Conservation (phyloP, 1,284 basidiomycete species). For the Puccinia novopanici region DNA sequence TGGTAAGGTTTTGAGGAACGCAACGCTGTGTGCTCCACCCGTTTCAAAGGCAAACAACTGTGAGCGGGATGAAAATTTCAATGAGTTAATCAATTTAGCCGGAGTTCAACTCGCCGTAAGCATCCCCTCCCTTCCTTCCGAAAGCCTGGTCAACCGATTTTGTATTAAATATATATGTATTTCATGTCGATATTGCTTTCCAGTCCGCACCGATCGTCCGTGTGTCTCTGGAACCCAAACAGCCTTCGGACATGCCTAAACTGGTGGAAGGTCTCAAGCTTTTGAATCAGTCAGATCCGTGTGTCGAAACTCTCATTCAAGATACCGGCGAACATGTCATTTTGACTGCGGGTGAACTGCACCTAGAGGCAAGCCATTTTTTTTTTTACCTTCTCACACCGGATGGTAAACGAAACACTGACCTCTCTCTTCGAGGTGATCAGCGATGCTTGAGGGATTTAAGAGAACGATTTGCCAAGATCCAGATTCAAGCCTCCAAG, state of each 20-base stretch:
- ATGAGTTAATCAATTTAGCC: constrained; percentile 74
- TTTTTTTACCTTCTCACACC: constrained; percentile 9
- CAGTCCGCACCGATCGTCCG: constrained; percentile 56
- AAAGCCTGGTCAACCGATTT: background rate
- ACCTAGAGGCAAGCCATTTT: constrained; percentile 73
- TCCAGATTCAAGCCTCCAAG: constrained; percentile 88
- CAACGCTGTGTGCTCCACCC: constrained; percentile 77
- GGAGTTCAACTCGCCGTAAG: constrained; percentile 72
- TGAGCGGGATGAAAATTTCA: background rate
- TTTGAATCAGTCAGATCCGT: constrained; percentile 93
- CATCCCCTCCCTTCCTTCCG: constrained; percentile 40
- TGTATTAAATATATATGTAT: background rate
- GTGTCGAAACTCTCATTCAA: constrained; percentile 94
- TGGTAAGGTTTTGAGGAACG: constrained; percentile 85
- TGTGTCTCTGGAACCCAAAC: constrained; percentile 52
- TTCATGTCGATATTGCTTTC: background rate
- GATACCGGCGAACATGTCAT: constrained; percentile 98
- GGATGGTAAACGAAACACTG: constrained; percentile 37
- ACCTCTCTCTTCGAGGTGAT: constrained; percentile 26
- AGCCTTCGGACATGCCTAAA: constrained; percentile 81
- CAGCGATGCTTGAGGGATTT: constrained; percentile 93
- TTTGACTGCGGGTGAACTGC: constrained; percentile 90
- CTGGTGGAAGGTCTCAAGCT: constrained; percentile 83
- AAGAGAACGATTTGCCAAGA: constrained; percentile 87
- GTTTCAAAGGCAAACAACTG: constrained; percentile 56